Percentiles rank a stretch among this genome's conserved stretches.
Evolutionary conservation across 208 protist species (phyloP).

Genomic region (Phytomonas sp.): DNA sequence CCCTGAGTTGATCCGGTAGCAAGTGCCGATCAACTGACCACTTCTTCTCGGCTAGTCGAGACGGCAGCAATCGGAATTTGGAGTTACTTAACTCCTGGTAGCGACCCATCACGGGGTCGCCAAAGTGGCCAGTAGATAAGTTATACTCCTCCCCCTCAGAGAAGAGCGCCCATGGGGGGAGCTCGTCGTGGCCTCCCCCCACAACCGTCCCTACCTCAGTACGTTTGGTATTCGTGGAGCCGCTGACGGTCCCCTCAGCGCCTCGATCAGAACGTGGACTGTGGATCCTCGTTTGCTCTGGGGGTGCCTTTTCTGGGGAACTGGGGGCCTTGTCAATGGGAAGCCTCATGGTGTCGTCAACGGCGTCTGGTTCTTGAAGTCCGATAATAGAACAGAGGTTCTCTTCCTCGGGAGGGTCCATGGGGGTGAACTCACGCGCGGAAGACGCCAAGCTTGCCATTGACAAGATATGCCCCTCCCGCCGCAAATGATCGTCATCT

Average conservation of each 20-base stretch:
- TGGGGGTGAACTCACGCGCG: slow-evolving; percentile 41
- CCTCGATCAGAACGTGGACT: neutral
- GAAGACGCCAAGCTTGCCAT: slow-evolving; percentile 59
- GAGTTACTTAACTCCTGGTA: slow-evolving; percentile 83
- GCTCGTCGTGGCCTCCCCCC: slow-evolving; percentile 20
- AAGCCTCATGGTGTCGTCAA: neutral
- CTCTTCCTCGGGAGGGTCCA: slow-evolving; percentile 4
- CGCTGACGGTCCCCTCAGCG: neutral
- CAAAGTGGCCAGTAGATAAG: slow-evolving; percentile 70
- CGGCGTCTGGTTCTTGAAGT: slow-evolving; percentile 10
- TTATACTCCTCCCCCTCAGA: slow-evolving; percentile 78
- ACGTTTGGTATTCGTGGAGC: neutral
- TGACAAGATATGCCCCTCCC: slow-evolving; percentile 58
- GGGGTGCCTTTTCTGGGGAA: neutral
- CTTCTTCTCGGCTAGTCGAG: slow-evolving; percentile 40
- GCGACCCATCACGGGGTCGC: slow-evolving; percentile 48
- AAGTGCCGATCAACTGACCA: slow-evolving; percentile 67
- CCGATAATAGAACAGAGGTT: slow-evolving; percentile 27
- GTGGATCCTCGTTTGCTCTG: neutral
- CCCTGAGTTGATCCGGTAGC: slow-evolving; percentile 53
- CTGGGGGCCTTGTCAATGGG: slow-evolving; percentile 9
- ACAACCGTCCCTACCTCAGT: neutral
- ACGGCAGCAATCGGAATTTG: slow-evolving; percentile 62
- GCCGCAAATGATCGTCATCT: slow-evolving; percentile 40
- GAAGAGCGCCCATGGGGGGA: slow-evolving; percentile 80